Base-by-base conservation (phyloP, 306 rosid genomes). In the Inga laurina region DNA sequence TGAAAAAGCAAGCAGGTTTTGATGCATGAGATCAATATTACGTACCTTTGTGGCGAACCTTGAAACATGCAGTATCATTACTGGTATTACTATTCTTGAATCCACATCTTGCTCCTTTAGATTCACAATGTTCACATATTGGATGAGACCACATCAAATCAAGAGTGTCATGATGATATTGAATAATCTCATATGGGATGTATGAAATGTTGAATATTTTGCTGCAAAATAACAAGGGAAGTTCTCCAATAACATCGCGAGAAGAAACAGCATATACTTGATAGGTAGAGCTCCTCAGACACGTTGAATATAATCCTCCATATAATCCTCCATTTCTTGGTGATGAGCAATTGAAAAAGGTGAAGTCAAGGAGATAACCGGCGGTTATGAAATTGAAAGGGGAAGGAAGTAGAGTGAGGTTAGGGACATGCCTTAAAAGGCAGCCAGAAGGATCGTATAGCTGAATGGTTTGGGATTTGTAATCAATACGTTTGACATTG, bases 341-440 rank as follows among this genome's bases (percentile, higher is more conserved):
- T 4, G 22, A 19, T 75, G 91, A 64, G 64, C 90, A 90, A 41
- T 78, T 86, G 84, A 87, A 79, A 9, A 88, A 46, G 49, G 81
- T 14, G n/a, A 12, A 69, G 51, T 6, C 30, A 27, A 27, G 30
- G 30, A 0, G 0, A 15, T 27, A 27, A 27, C 34, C 37, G 1
- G 2, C 0, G 2, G 0, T 4, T 27, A 0, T 1, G 72, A 66
- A 79, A 9, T 30, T 14, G 71, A 86, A 85, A 18, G 67, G 84
- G 35, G 92, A 82, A 14, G 35, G 10, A 57, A 86, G 30, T 27
- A 27, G 16, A 4, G 22, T 13, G 83, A 84, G 70, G 16, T 64
- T 37, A 5, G 0, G 41, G 41, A 37, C 41, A 37, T 37, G 41
- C 41, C 41, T 37, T 4, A 37, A 37, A 37, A 37, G 41, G 41